These are phyloP conservation scores for Candida yuanshanica DNA, from an alignment of 805 yeast genomes.

Conservation along the genomic window DNA sequence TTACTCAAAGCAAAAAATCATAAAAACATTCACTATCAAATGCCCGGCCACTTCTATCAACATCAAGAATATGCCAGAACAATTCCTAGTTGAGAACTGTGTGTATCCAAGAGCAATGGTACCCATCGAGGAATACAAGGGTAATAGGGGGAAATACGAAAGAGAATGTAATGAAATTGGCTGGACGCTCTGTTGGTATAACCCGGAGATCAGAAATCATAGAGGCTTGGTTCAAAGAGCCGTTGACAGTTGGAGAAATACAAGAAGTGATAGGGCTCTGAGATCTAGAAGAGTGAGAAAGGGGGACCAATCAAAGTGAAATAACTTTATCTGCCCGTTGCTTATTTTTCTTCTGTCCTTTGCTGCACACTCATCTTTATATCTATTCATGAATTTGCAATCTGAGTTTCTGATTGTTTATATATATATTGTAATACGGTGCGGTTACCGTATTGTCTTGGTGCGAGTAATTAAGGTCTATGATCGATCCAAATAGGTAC, in stretches of 20 bases:
- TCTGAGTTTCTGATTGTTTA: no score
- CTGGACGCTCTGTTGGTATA: constrained; percentile 39
- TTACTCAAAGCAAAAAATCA: constrained; percentile 27
- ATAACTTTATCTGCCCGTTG: background rate
- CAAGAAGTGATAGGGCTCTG: constrained; percentile 34
- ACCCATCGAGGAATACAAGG: constrained; percentile 35
- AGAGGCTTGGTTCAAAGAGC: constrained; percentile 47
- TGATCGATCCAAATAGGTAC: no score
- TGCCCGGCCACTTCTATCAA: constrained; percentile 16
- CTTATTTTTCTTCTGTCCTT: no score
- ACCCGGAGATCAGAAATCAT: constrained; percentile 36
- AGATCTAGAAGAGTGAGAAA: constrained; percentile 37
- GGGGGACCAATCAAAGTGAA: constrained; percentile 1
- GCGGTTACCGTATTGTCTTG: no score
- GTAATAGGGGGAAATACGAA: constrained; percentile 42
- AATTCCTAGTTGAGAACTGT: constrained; percentile 36
- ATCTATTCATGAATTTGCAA: background rate
- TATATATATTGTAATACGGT: no score
- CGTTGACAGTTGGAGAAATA: constrained; percentile 47
- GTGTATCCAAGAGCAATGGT: constrained; percentile 44
- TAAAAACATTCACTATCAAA: constrained; percentile 20
- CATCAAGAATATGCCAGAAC: constrained; percentile 18
- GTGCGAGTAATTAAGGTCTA: no score
- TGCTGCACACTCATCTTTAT: no score
- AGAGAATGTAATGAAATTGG: constrained; percentile 43